Percentiles rank a stretch among this genome's conserved stretches.
Evolutionary conservation across 768 basidiomycete species (phyloP).

Genomic region (Dioszegia hungarica): DNA sequence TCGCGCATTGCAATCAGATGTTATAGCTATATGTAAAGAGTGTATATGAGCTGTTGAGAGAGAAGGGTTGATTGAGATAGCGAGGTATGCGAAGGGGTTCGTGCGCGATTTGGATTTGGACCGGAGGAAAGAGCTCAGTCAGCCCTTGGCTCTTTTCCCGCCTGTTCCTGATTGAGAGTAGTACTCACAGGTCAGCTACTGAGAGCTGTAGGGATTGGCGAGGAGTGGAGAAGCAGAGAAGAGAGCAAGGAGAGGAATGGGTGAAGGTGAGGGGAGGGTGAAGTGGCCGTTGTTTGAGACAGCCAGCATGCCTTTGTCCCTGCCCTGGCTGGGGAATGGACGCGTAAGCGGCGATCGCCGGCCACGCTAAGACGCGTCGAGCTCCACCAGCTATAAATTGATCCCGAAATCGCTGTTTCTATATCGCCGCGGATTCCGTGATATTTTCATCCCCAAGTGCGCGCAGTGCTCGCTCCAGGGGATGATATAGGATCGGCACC

Average conservation of each 20-base stretch:
- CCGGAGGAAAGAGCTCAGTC: not conserved
- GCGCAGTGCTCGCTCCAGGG: too few relatives aligned
- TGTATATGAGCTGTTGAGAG: not conserved
- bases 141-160: not conserved
- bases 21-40: not conserved
- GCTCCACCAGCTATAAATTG: too few relatives aligned
- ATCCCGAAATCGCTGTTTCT: too few relatives aligned
- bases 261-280: too few relatives aligned
- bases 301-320: too few relatives aligned
- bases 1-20: conserved; percentile 47
- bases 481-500: too few relatives aligned
- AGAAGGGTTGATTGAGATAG: not conserved
- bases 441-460: too few relatives aligned
- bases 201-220: not conserved
- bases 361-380: not conserved
- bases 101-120: not conserved
- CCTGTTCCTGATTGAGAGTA: not conserved
- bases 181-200: not conserved
- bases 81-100: not conserved
- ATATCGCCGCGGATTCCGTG: too few relatives aligned
- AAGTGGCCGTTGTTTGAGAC: too few relatives aligned
- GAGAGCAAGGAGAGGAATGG: too few relatives aligned
- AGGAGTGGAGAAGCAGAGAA: too few relatives aligned
- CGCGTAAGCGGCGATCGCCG: not conserved
- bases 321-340: not conserved